Conservation (phyloP, 2,329 filamentous ascomycete genomes). For the Albophoma yamanashiensis region DNA sequence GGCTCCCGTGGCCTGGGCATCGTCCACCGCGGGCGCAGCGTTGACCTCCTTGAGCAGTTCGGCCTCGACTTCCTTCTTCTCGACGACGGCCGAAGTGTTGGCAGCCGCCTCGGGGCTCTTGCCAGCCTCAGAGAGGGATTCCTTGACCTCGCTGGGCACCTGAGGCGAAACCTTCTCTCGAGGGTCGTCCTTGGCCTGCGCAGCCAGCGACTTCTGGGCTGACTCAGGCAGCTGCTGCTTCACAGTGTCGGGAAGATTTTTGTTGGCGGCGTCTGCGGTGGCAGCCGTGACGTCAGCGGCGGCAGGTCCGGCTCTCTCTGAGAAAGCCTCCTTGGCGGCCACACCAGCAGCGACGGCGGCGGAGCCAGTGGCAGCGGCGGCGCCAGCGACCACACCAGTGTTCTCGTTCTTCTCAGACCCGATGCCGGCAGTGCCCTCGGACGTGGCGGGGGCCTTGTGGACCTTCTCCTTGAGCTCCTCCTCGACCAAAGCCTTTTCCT, state of each 20-base stretch:
- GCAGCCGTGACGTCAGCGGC: slow-evolving; percentile 20
- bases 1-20: slow-evolving; percentile 12
- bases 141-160: slow-evolving; percentile 45
- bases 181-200: slow-evolving; percentile 29
- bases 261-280: slow-evolving; percentile 29
- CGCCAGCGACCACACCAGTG: slow-evolving; percentile 19
- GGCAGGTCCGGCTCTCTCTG: slow-evolving; percentile 17
- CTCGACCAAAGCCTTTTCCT: slow-evolving; percentile 62
- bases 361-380: slow-evolving; percentile 22
- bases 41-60: slow-evolving; percentile 60
- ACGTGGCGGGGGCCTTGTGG: slow-evolving; percentile 45
- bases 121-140: slow-evolving; percentile 47
- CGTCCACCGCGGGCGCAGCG: slow-evolving; percentile 22
- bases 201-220: slow-evolving; percentile 36
- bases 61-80: slow-evolving; percentile 65
- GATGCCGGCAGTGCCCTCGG: slow-evolving; percentile 42
- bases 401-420: slow-evolving; percentile 42
- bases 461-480: slow-evolving; percentile 60
- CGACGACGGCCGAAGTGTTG: slow-evolving; percentile 56
- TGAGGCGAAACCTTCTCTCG: slow-evolving; percentile 35
- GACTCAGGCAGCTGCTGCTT: slow-evolving; percentile 39
- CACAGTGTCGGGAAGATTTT: slow-evolving; percentile 41
- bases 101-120: slow-evolving; percentile 60
- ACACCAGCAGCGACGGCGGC: slow-evolving; percentile 25
- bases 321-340: slow-evolving; percentile 26